These are phyloP conservation scores for Fraxinus platypoda DNA, from an alignment of 305 asterid genomes.

Conservation along the genomic window DNA sequence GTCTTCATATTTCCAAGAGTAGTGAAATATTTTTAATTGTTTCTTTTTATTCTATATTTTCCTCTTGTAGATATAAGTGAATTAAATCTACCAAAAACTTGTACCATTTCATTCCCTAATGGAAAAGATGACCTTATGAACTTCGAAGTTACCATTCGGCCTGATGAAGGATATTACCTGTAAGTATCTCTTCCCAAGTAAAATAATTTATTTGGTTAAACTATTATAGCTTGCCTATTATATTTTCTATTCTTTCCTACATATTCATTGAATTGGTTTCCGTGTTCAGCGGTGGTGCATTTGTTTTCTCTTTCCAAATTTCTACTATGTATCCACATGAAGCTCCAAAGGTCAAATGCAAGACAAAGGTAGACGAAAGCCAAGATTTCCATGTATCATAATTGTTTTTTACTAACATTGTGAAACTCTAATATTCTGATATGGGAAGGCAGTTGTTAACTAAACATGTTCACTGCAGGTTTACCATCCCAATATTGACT, in stretches of 20 bases:
- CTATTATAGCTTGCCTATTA: neutral
- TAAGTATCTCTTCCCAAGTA: conserved; percentile 34
- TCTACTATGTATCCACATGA: conserved; percentile 91
- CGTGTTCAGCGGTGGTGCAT: conserved; percentile 68
- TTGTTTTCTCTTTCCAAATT: conserved; percentile 78
- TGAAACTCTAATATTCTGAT: neutral
- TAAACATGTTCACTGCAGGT: conserved; percentile 47
- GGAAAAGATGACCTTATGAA: conserved; percentile 98
- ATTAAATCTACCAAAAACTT: conserved; percentile 79
- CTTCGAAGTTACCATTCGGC: conserved; percentile 91
- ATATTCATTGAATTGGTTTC: conserved; percentile 20
- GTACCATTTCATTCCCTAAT: conserved; percentile 80
- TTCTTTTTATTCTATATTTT: conserved; percentile 14
- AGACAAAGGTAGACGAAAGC: conserved; percentile 70
- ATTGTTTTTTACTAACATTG: neutral
- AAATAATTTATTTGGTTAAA: neutral
- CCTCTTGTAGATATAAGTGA: conserved; percentile 75
- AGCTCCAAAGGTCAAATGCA: conserved; percentile 97
- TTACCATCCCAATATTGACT: conserved; percentile 95
- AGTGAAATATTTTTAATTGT: neutral
- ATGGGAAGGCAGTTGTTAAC: neutral
- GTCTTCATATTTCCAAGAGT: neutral
- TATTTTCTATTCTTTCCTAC: conserved; percentile 1
- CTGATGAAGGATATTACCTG: conserved; percentile 92
- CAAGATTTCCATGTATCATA: neutral